Evolutionary conservation across 257 asterid genomes (phyloP).

Genomic region (Agastache rugosa): DNA sequence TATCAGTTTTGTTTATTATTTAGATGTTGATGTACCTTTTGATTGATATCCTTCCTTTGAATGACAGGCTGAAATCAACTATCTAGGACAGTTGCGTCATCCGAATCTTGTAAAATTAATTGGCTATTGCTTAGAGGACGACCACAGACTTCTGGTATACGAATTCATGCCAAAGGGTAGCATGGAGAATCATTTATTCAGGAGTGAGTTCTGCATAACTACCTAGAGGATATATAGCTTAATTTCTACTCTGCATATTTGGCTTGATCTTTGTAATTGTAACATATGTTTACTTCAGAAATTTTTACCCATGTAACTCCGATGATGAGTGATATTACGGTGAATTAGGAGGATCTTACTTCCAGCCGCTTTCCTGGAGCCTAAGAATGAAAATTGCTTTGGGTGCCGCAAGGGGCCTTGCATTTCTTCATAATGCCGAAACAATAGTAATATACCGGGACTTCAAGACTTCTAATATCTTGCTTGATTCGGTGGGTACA

Average conservation of each 20-base stretch:
- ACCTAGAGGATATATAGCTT: background rate
- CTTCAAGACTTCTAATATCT: constrained; percentile 87
- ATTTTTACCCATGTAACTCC: constrained; percentile 12
- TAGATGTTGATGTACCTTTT: background rate
- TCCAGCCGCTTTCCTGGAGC: constrained; percentile 79
- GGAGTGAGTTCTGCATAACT: constrained; percentile 59
- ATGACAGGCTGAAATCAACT: constrained; percentile 88
- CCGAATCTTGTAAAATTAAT: constrained; percentile 81
- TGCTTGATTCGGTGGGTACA: constrained; percentile 74
- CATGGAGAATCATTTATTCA: constrained; percentile 91
- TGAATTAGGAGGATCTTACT: constrained; percentile 80
- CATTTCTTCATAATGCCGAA: constrained; percentile 89
- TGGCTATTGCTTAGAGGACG: constrained; percentile 95
- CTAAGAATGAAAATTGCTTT: constrained; percentile 78
- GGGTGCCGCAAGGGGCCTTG: constrained; percentile 93
- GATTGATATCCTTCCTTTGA: constrained; percentile 20
- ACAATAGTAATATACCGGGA: constrained; percentile 82
- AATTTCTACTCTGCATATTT: background rate
- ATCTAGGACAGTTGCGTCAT: constrained; percentile 82
- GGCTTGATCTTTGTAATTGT: background rate
- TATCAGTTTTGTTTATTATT: constrained; percentile 18
- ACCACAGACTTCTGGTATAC: constrained; percentile 81
- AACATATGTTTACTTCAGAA: background rate
- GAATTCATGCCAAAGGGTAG: constrained; percentile 96
- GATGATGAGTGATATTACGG: constrained; percentile 20